Base-by-base conservation (phyloP, 768 basidiomycete genomes). In the Rhodotorula diobovata region DNA sequence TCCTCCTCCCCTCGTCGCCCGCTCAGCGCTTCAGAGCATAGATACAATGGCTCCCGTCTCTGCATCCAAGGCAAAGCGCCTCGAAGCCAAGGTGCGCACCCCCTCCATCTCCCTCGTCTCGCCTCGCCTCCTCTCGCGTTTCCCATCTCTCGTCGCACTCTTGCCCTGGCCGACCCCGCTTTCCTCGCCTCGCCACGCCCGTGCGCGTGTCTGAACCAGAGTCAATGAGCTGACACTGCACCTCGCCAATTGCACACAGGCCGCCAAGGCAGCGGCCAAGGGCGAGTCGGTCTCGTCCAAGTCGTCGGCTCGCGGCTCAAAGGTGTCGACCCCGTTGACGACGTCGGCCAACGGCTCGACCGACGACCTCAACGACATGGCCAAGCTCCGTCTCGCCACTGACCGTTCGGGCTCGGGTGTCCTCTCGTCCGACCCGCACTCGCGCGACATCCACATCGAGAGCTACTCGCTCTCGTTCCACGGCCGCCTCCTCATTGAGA, bases 371-470 rank as follows among this genome's bases (percentile, higher is more conserved):
- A 76, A 71, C 63, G 72, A 76, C 56, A 97, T 98, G 93, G 90
- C 89, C 9, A 95, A 91, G 83, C 84, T 97, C 67, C 88, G 85
- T 75, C 79, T 96, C 43, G 93, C 90, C 0, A 96, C 94, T 1
- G 93, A 98, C 78, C 86, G 95, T 90, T 92, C 73, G 54, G 83
- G 81, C 28, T 75, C 89, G 35, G 96, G 96, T 68, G 94, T 97
- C 30, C 85, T 98, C 37, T 88, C 93, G 56, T 96, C 93, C 25
- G 96, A 99, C 81, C 80, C 85, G 56, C 93, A 97, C 81, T 86
- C 89, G 61, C 89, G 96, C 66, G 96, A 99, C 83, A 89, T 99
- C 85, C 97, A 97, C 83, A 94, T 98, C 77, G 93, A 96, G 78
- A 85, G 88, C 34, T 99, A 87, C 81, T 96, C 94, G 1, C 86